These are phyloP conservation scores for Dendrostoma leiphaemia DNA, from an alignment of 2,329 filamentous ascomycete genomes.

Conservation along the genomic window DNA sequence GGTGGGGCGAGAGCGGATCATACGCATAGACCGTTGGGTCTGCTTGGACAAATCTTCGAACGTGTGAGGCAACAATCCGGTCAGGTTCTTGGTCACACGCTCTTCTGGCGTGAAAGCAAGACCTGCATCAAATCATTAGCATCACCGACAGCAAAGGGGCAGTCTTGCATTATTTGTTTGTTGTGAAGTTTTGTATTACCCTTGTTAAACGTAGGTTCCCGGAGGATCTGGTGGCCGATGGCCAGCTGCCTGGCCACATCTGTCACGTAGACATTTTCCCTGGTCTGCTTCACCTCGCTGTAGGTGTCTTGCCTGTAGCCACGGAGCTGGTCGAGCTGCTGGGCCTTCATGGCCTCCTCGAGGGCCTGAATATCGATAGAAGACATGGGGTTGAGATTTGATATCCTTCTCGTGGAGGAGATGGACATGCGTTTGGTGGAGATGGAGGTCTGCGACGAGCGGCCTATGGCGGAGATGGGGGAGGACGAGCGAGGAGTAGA, in stretches of 20 bases:
- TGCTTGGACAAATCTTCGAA: conserved; percentile 61
- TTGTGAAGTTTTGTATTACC: conserved; percentile 36
- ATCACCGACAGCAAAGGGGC: background rate
- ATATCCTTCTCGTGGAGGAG: conserved; percentile 46
- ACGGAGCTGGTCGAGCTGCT: conserved; percentile 57
- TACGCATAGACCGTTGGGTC: conserved; percentile 66
- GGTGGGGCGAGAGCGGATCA: conserved; percentile 68
- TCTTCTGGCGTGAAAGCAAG: conserved; percentile 64
- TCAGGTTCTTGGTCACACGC: conserved; percentile 62
- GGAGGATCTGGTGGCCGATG: conserved; percentile 59
- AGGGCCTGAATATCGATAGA: conserved; percentile 55
- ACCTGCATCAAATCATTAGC: conserved; percentile 37
- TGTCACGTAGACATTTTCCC: conserved; percentile 50
- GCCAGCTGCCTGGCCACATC: conserved; percentile 42
- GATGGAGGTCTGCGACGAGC: conserved; percentile 49
- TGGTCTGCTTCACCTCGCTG: conserved; percentile 53
- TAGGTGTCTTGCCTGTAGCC: conserved; percentile 59
- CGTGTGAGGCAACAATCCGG: conserved; percentile 63
- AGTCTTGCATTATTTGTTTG: too few species aligned
- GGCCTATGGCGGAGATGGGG: conserved; percentile 47
- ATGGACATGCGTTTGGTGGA: conserved; percentile 52
- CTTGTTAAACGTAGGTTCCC: conserved; percentile 65
- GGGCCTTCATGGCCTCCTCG: conserved; percentile 59
- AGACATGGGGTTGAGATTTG: conserved; percentile 54
- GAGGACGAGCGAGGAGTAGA: conserved; percentile 55